Evolutionary conservation across 1,139 yeast genomes (phyloP), one percentile per base, ranked within the genome.

Genomic region (Hemisphaericaspora xylanilytica): DNA sequence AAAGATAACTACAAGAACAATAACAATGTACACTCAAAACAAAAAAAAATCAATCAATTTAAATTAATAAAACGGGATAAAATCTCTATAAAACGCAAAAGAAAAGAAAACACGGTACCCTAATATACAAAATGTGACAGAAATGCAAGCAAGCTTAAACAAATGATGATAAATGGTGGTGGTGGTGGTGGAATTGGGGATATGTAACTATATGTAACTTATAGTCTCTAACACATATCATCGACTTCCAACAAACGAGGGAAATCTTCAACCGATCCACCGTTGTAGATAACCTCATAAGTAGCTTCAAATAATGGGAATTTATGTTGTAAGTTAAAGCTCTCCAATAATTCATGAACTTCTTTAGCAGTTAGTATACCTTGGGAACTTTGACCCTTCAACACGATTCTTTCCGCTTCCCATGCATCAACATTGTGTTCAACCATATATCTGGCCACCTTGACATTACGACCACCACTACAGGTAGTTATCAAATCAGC

Each of bases 401-500:
- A 73, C 52, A 89, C 70, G 50, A 73, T 85, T 65, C 76, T 78
- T 69, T 90, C 97, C 45, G 94, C 85, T 53, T 81, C 88, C 61
- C 75, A 72, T 32, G 95, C 90, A 50, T 75, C 67, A 51, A 80
- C 84, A 40, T 81, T 80, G 47, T 85, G 69, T 61, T 78, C 75
- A 43, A 86, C 81, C 86, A 80, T 85, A 58, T 73, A 82, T 52
- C 75, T 79, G 43, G 94, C 97, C 46, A 90, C 94, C 61, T 83
- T 80, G 56, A 85, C 94, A 67, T 90, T 90, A 70, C 97, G 79
- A 55, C 97, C 97, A 53, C 96, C 96, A 14, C 95, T 81, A 67
- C 97, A 90, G 24, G 97, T 88, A 41, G 97, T 90, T 65, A 90
- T 89, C 58, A 90, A 76, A 66, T 90, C 97, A 28, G 97, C 97